Evolutionary conservation across 208 protist genomes (phyloP), one percentile per base, ranked within the genome.

Genomic region (Porcisia hertigi): DNA sequence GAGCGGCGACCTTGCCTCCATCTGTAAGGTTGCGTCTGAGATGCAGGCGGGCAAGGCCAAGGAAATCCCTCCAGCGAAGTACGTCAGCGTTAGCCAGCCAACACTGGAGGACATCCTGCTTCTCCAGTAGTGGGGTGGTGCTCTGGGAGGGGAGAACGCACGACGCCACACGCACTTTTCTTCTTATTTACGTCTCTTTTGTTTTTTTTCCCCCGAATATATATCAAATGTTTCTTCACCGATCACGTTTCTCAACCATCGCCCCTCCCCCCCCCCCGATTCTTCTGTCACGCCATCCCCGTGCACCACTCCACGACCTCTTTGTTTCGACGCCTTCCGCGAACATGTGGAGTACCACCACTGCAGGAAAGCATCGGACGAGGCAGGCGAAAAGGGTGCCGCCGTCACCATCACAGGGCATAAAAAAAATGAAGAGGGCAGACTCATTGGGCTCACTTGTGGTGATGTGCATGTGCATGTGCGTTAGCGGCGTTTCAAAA

Each of bases 21-120:
- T 94, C 72, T 88, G 83, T 71, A 47, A 43, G 36, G 77, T 79
- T 18, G 72, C 88, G 25, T 76, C 83, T 9, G 80, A 83, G 18
- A 59, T 95, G 66, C 84, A 88, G 64, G 76, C 84, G 16, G 91
- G 88, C 36, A 60, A n/a, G 23, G 64, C 82, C 25, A 52, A 65
- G 18, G 88, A 78, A 55, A 60, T 93, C 23, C 88, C 91, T 25
- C 73, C 83, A 4, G 79, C 88, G 14, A 75, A 76, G 73, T 91
- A 91, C 65, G 83, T 91, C 49, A 86, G 87, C 83, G 86, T 91
- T 36, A 87, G 82, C 67, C 86, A 92, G 78, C 83, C 86, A 39
- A 88, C 84, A 30, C 80, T 95, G 73, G 91, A 95, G 76, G 87
- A 95, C 66, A 87, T 93, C 39, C 81, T 95, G 7, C 76, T 88